Base-by-base conservation (phyloP, 331 rosid species). In the Arachis monticola region DNA sequence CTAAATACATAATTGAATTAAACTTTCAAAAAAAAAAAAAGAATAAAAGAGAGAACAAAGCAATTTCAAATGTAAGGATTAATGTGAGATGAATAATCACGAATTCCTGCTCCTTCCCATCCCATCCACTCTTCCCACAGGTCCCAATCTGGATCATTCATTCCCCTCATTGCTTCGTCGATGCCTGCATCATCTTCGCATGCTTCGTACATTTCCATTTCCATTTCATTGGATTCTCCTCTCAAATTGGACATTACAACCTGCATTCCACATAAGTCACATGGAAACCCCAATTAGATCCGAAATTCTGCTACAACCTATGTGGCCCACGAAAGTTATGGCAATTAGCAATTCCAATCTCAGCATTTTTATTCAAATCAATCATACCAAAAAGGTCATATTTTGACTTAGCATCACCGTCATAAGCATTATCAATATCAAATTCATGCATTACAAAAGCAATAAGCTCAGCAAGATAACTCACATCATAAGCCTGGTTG, bases 121-220 rank as follows among this genome's bases (percentile, higher is more conserved):
- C 96, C 96, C 96, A 89, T 89, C 97, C 97, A 92, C 61, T 92
- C 97, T 65, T 92, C 97, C 92, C 92, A 92, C 87, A 85, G 3
- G 22, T 92, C 97, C 80, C 85, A 86, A 77, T 92, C 93, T 0
- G 80, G 79, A 35, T 86, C 88, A 30, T 77, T 13, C 88, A 72
- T 62, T 69, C 89, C 90, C 53, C 87, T 76, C 88, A 74, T 79
- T 64, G 85, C 56, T 40, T 86, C 93, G 3, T 72, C 89, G 30
- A 27, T 27, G 10, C 72, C 89, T n/a, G 70, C 86, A 10, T 67
- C 72, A 47, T 87, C 3, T 55, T 55, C 84, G 45, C 51, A 70
- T 5, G 75, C 11, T 53, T 78, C 90, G 47, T 62, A 74, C 30
- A 27, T 27, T 27, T 27, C 30, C 42, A 74, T 47, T 53, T 73